Evolutionary conservation across 768 basidiomycete species (phyloP), one percentile per base, ranked within the genome.

Genomic region (Scleroderma bovista): DNA sequence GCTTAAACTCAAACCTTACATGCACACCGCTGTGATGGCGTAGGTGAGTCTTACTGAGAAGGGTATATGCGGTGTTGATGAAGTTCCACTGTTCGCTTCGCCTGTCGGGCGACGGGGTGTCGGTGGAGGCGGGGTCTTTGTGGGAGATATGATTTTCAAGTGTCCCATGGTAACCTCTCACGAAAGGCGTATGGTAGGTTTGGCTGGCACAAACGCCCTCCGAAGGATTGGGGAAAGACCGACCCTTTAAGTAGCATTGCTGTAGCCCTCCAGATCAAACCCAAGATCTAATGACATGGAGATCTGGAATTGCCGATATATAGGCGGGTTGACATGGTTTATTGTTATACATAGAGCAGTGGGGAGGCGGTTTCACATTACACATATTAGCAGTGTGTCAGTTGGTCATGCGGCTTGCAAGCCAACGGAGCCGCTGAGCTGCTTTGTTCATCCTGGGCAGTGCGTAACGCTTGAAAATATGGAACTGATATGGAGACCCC

Each of bases 121-220:
- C 82, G 7, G 62, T 74, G 52, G 93, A 88, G 65, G 89, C 90
- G 2, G 93, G 96, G 67, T 96, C 66, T 78, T 93, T 46, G 81
- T 96, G 7, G 93, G 93, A 23, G 94, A 94, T 63, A 88, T 95
- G 89, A 88, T 98, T 39, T 93, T 86, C 72, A 89, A 86, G 70
- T 89, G 88, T n/a, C 90, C 84, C 65, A 85, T 98, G 69, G 79
- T 88, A 45, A 93, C 98, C 59, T 93, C 92, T 44, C 96, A 99
- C 60, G 90, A 89, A 62, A 89, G 88, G 67, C 88, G 90, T 71
- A 91, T 87, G 80, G 92, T 97, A 4, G 96, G 98, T 5, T 66
- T 97, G 40, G 84, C 90, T 1, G 78, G 80, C 54, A 76, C 74
- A 20, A 88, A 86, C 60, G 79, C 92, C 7, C 96, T 96, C 63